A percentile compares a stretch with the other conserved stretches of the same genome.
phyloP scores from a whole-genome alignment of 2,329 filamentous ascomycete genomes.

The Dothideomycetidae sp. region DNA sequence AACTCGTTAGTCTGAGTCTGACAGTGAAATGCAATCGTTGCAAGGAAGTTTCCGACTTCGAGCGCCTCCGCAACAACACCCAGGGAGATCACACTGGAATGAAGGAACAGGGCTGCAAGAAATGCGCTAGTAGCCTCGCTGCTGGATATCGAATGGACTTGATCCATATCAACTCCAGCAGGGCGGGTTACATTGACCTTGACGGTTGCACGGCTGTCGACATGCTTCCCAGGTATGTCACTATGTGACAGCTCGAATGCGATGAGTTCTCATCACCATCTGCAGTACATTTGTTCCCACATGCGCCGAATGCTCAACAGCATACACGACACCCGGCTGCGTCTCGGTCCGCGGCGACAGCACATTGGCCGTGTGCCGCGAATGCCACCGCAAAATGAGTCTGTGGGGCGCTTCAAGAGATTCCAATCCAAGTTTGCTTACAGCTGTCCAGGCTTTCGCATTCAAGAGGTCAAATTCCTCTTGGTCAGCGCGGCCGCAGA shows the following conservation, averaged over 20 bases:
- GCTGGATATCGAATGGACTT: constrained; percentile 45
- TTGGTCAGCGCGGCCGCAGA: constrained; percentile 41
- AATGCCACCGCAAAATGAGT: constrained; percentile 68
- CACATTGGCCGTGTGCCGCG: constrained; percentile 59
- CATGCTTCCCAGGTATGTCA: constrained; percentile 55
- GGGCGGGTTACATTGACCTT: constrained; percentile 66
- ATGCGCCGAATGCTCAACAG: constrained; percentile 59
- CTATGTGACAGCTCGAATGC: too few relatives aligned
- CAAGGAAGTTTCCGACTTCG: constrained; percentile 57
- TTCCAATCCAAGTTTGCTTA: background rate
- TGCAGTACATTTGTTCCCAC: constrained; percentile 62
- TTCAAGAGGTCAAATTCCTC: constrained; percentile 66
- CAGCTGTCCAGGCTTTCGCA: constrained; percentile 43
- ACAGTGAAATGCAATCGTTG: constrained; percentile 68
- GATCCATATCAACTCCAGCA: constrained; percentile 57
- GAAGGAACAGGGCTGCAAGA: constrained; percentile 38
- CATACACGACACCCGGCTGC: constrained; percentile 47
- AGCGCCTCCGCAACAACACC: constrained; percentile 45
- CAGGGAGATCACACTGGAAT: constrained; percentile 27
- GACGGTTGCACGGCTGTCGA: constrained; percentile 61
- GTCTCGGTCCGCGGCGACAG: constrained; percentile 60
- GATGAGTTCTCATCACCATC: background rate
- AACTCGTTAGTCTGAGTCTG: constrained; percentile 51
- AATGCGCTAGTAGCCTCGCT: constrained; percentile 38
- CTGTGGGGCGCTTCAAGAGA: constrained; percentile 13